phyloP scores from a whole-genome alignment of 495 filamentous ascomycete species.

The Lepraria neglecta region DNA sequence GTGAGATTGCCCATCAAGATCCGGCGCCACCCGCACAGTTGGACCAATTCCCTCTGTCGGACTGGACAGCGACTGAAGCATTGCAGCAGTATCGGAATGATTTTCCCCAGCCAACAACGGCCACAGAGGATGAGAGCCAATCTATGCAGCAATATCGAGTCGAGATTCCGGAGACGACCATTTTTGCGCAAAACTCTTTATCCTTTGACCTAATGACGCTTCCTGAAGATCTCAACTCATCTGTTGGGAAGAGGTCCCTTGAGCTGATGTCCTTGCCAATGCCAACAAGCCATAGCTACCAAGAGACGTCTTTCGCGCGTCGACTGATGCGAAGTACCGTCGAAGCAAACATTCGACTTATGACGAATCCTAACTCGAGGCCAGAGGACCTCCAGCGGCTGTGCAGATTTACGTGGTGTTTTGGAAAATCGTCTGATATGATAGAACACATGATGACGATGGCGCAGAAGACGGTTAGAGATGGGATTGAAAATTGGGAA shows the following conservation, averaged over 20 bases:
- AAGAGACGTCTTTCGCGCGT: slow-evolving; percentile 65
- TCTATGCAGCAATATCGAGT: slow-evolving; percentile 21
- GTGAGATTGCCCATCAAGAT: slow-evolving; percentile 16
- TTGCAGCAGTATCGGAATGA: slow-evolving; percentile 27
- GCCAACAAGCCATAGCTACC: slow-evolving; percentile 46
- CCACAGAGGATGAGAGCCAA: slow-evolving; percentile 10
- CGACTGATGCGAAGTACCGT: slow-evolving; percentile 59
- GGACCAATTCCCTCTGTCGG: slow-evolving; percentile 9
- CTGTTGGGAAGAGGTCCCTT: neutral
- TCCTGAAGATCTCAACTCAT: neutral
- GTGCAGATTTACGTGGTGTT: slow-evolving; percentile 60
- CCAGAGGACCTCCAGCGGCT: slow-evolving; percentile 46
- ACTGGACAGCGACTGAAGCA: slow-evolving; percentile 17
- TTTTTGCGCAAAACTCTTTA: neutral
- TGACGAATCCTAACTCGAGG: slow-evolving; percentile 49
- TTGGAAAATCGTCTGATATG: slow-evolving; percentile 47
- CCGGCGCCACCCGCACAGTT: neutral
- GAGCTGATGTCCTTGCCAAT: slow-evolving; percentile 29
- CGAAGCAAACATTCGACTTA: slow-evolving; percentile 57
- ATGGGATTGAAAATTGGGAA: slow-evolving; percentile 53
- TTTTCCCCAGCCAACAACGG: neutral
- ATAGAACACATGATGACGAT: slow-evolving; percentile 39
- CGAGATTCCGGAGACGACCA: slow-evolving; percentile 21
- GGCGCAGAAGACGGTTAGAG: slow-evolving; percentile 37
- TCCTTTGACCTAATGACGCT: neutral